A percentile compares a stretch with the other conserved stretches of the same genome.
phyloP scores from a whole-genome alignment of 140 eudicot genomes.

The Oenanthe javanica region DNA sequence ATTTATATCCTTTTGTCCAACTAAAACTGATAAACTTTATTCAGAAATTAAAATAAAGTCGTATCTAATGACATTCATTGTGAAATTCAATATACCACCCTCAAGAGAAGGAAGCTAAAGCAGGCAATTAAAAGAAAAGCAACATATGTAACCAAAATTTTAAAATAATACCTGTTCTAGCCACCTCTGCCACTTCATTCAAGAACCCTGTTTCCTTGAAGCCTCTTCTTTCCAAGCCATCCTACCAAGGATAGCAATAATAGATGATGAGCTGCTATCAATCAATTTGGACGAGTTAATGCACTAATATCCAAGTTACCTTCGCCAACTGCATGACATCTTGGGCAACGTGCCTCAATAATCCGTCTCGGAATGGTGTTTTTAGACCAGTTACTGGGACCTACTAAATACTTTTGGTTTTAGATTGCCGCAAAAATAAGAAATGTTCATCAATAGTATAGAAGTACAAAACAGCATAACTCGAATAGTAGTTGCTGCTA shows the following conservation, averaged over 20 bases:
- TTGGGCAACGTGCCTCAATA: constrained; percentile 78
- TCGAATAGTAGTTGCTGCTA: too few relatives aligned
- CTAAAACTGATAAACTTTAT: background rate
- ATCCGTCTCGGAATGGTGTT: constrained; percentile 97
- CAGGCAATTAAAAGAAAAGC: background rate
- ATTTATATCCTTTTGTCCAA: background rate
- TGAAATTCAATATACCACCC: background rate
- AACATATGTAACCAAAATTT: background rate
- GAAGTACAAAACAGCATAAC: background rate
- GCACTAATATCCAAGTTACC: constrained; percentile 34
- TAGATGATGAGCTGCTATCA: constrained; percentile 8
- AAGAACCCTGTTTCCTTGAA: constrained; percentile 85
- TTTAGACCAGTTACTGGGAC: constrained; percentile 80
- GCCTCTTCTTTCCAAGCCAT: constrained; percentile 96
- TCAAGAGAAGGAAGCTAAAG: background rate
- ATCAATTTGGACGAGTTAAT: background rate
- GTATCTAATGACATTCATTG: background rate
- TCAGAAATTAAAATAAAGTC: background rate
- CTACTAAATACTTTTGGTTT: constrained; percentile 25
- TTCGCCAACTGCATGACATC: constrained; percentile 75
- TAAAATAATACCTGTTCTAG: constrained; percentile 54
- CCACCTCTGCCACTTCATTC: constrained; percentile 87
- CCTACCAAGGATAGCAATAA: constrained; percentile 32
- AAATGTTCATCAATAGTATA: background rate
- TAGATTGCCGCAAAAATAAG: constrained; percentile 6